Evolutionary conservation across 1,284 basidiomycete species (phyloP).

Genomic region (Puccinia novopanici): DNA sequence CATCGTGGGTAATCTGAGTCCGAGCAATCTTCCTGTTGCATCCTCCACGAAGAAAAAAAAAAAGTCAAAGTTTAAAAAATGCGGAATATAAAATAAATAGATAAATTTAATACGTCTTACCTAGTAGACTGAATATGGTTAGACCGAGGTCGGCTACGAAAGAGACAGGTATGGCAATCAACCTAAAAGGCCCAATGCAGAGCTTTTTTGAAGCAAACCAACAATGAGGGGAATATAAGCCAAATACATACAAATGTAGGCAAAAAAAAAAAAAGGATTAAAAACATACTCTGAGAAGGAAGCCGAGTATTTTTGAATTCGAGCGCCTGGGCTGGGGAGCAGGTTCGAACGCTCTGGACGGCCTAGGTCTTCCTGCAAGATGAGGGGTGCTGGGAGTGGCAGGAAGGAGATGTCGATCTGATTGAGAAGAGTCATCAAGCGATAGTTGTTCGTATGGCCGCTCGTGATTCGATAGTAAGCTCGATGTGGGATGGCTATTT

Average conservation of each 20-base stretch:
- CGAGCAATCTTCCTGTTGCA: constrained; percentile 21
- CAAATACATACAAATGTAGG: background rate
- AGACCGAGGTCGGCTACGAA: constrained; percentile 19
- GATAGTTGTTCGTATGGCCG: constrained; percentile 17
- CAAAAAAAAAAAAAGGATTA: background rate
- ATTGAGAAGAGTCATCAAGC: constrained; percentile 24
- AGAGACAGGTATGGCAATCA: constrained; percentile 33
- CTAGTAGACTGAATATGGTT: constrained; percentile 25
- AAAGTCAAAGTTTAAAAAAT: background rate
- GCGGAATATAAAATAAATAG: background rate
- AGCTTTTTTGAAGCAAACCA: constrained; percentile 11
- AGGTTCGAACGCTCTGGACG: background rate
- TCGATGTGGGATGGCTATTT: background rate
- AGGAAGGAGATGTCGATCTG: background rate
- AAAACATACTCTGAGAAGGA: constrained; percentile 32
- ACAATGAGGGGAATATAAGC: background rate
- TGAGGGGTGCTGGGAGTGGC: background rate
- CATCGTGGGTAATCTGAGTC: constrained; percentile 28
- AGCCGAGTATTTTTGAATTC: constrained; percentile 15
- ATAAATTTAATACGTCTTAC: background rate
- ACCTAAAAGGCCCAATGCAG: constrained; percentile 31
- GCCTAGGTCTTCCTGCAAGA: constrained; percentile 1
- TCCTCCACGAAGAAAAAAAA: background rate
- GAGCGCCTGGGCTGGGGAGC: background rate
- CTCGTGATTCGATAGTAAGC: background rate